These are phyloP conservation scores for Fusarium oligoseptatum DNA, from an alignment of 2,329 filamentous ascomycete species.

Conservation along the genomic window DNA sequence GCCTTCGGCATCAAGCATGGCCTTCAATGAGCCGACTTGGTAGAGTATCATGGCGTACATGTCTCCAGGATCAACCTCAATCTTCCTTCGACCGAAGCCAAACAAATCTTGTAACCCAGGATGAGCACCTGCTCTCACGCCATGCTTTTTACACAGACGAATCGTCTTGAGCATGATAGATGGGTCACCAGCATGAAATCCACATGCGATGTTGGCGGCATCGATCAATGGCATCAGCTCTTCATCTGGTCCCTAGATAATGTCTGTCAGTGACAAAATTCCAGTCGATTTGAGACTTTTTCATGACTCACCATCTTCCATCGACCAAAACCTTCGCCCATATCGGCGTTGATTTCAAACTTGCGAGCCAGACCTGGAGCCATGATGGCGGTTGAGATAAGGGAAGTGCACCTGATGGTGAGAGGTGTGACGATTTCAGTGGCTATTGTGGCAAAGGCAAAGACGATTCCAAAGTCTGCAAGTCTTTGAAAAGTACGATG, in stretches of 20 bases:
- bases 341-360: slow-evolving; percentile 23
- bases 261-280: background rate
- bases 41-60: slow-evolving; percentile 70
- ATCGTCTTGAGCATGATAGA: slow-evolving; percentile 74
- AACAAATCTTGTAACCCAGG: slow-evolving; percentile 74
- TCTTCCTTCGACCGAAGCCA: slow-evolving; percentile 74
- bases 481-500: background rate
- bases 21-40: slow-evolving; percentile 73
- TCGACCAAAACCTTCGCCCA: slow-evolving; percentile 18
- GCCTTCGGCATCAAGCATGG: slow-evolving; percentile 68
- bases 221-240: slow-evolving; percentile 73
- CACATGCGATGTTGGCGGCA: slow-evolving; percentile 73
- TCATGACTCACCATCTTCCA: slow-evolving; percentile 10
- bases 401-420: background rate
- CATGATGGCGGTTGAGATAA: slow-evolving; percentile 1
- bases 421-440: background rate
- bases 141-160: slow-evolving; percentile 67
- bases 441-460: background rate
- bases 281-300: too few relatives aligned
- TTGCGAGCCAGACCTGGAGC: slow-evolving; percentile 7
- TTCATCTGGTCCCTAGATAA: slow-evolving; percentile 60
- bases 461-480: background rate
- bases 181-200: slow-evolving; percentile 71
- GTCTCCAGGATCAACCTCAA: slow-evolving; percentile 69
- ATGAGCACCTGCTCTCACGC: slow-evolving; percentile 71